Base-by-base conservation (phyloP, 768 basidiomycete genomes). In the Kwoniella mangroviensis region DNA sequence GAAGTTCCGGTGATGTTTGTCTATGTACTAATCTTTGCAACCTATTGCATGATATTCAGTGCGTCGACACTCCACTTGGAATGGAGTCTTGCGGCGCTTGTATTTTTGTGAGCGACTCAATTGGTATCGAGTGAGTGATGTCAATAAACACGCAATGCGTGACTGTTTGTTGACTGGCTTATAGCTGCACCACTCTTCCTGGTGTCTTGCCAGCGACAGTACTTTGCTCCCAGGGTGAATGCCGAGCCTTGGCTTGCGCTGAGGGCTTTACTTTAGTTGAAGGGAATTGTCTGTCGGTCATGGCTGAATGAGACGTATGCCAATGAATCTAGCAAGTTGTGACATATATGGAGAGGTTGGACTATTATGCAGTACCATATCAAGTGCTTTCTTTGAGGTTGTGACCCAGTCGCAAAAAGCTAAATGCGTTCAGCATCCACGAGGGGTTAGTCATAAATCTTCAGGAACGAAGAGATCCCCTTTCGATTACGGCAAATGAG, bases 21-120 rank as follows among this genome's bases (percentile, higher is more conserved):
- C 34, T 34, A 34, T 34, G 34, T 34, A 34, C 34, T 34, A 34
- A 34, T 34, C 34, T 34, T 34, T 34, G 34, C 9, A 1, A 17
- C 13, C 15, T 15, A 49, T 15, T 49, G 43, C 43, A 54, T 21
- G 15, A 54, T 54, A 21, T 54, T 2, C 56, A 58, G 56, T 58
- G 56, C 56, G 28, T 58, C 56, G 56, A 58, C 28, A 58, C 56
- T 4, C 40, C 26, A 21, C 17, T 19, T 17, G 56, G 40, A 13
- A 28, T 58, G 56, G 56, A 58, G 34, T 58, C 56, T 7, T 58
- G 56, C 24, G 56, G 56, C 13, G 56, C 28, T 19, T 58, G 56
- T n/a, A 15, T 28, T 1, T 40, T 28, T n/a, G 60, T 19, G n/a
- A 19, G 19, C 19, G 15, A 21, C 10, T 9, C 13, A 11, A 4